Base-by-base conservation (phyloP, 2,329 filamentous ascomycete genomes). In the Nigrospora sphaerica region DNA sequence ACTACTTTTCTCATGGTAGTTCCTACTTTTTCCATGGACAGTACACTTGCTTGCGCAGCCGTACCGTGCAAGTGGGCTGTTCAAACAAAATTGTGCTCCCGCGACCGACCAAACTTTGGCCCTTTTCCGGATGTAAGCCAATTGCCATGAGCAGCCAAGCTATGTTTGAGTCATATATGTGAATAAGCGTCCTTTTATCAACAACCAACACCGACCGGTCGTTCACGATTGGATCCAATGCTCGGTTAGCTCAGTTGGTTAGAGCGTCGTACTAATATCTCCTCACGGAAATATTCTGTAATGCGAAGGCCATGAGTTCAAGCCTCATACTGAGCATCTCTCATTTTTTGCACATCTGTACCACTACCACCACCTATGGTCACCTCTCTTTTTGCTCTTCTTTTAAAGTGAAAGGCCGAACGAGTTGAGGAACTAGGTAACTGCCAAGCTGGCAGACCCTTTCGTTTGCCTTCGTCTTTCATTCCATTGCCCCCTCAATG, bases 211-310 rank as follows among this genome's bases (percentile, higher is more conserved):
- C 32, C 40, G 40, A 42, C 28, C 32, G 12, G 6, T 42, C 31
- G 31, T 42, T 12, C 23, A 40, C 38, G 40, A 42, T 17, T 3
- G 40, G 28, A 32, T 19, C 40, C 31, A 42, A 17, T 42, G 42
- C 42, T 44, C 42, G 42, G 42, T 44, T 44, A 44, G 42, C 42
- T 44, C 42, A 44, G 42, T 44, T 44, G 42, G 42, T 44, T 37
- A 44, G 42, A 44, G 42, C 42, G 42, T 44, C 42, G 42, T 44
- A 44, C 42, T 44, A 44, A 44, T 44, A 44, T 44, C 31, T 34
- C 28, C 12, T 4, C 4, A 19, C 16, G 23, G 17, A 32, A 23
- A 37, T 44, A 44, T 37, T 19, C 6, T 31, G 32, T 36, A 44
- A 44, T 44, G 42, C 42, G 42, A 44, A 44, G 42, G 42, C 23